phyloP scores from a whole-genome alignment of 2,329 filamentous ascomycete genomes.

The Calcarisporium arbuscula region DNA sequence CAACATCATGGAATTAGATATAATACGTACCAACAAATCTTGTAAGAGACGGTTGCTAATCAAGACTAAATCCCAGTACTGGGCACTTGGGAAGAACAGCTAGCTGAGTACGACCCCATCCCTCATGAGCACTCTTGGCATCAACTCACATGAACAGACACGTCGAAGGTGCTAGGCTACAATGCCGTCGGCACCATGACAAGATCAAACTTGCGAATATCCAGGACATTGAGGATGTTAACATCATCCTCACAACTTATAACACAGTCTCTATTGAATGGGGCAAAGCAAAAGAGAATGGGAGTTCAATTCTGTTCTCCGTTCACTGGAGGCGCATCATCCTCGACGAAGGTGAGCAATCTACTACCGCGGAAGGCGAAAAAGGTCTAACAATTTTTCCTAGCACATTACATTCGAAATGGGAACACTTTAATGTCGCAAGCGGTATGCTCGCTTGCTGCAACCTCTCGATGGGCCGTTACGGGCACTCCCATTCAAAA shows the following conservation, averaged over 20 bases:
- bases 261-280: constrained; percentile 32
- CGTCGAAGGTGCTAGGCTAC: constrained; percentile 13
- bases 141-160: constrained; percentile 13
- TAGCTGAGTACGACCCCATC: too few relatives aligned
- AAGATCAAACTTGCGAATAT: constrained; percentile 14
- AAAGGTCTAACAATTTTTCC: neutral
- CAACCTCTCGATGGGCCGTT: constrained; percentile 35
- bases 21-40: too few relatives aligned
- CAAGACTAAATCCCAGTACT: too few relatives aligned
- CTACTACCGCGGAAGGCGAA: neutral
- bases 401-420: constrained; percentile 37
- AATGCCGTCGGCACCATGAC: constrained; percentile 22
- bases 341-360: constrained; percentile 9
- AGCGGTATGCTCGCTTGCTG: constrained; percentile 28
- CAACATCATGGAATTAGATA: too few relatives aligned
- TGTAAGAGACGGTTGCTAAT: too few relatives aligned
- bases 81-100: too few relatives aligned
- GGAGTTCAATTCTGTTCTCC: constrained; percentile 22
- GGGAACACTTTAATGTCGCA: constrained; percentile 24
- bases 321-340: constrained; percentile 24
- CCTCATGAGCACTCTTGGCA: too few relatives aligned
- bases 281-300: constrained; percentile 10
- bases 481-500: constrained; percentile 45
- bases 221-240: constrained; percentile 9
- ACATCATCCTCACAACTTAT: constrained; percentile 35